Conservation (phyloP, 495 filamentous ascomycete species). For the Daldinia vernicosa region DNA sequence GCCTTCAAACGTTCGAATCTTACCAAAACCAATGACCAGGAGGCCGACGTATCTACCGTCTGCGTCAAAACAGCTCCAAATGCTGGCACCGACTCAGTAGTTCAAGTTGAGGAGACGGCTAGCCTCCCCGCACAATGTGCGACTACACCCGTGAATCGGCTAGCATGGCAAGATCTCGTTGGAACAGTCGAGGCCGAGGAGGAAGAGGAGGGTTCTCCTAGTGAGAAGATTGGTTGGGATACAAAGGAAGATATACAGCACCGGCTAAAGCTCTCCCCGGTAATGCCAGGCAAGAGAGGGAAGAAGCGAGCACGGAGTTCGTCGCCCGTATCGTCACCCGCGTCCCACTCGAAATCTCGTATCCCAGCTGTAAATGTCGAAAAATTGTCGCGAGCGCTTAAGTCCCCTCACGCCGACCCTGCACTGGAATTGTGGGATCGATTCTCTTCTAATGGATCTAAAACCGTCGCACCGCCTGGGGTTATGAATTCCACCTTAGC, state of each 20-base stretch:
- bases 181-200: constrained; percentile 67
- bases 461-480: constrained; percentile 47
- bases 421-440: constrained; percentile 87
- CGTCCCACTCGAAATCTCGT: constrained; percentile 38
- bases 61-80: constrained; percentile 2
- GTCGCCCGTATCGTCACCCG: constrained; percentile 78
- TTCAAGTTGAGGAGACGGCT: constrained; percentile 18
- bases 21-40: constrained; percentile 19
- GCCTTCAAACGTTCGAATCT: constrained; percentile 55
- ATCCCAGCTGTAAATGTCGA: constrained; percentile 56
- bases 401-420: constrained; percentile 83
- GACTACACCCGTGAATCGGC: constrained; percentile 76
- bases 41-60: not conserved
- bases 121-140: constrained; percentile 52
- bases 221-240: constrained; percentile 55
- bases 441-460: constrained; percentile 60
- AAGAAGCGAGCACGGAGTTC: constrained; percentile 83
- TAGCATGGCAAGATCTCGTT: constrained; percentile 83
- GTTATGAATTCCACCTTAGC: constrained; percentile 62
- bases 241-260: constrained; percentile 45
- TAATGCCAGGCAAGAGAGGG: constrained; percentile 58
- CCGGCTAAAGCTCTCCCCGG: constrained; percentile 58
- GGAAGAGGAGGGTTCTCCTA: constrained; percentile 56
- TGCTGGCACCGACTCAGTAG: not conserved
- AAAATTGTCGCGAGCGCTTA: constrained; percentile 64